phyloP scores from a whole-genome alignment of 176 grass and related monocot genomes.

The Zoysia japonica region DNA sequence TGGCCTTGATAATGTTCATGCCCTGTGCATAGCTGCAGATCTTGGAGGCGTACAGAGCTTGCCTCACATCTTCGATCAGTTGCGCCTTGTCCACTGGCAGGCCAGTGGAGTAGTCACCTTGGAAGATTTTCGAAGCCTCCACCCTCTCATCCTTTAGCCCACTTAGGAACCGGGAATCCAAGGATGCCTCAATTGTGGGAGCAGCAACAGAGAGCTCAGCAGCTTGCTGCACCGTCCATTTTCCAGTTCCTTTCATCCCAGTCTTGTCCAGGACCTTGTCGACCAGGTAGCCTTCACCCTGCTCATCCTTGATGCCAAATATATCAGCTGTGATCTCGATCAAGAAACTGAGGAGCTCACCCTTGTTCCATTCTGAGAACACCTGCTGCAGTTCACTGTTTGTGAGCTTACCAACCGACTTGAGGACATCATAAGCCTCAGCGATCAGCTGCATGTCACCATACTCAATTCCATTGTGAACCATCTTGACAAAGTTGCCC shows the following conservation, averaged over 20 bases:
- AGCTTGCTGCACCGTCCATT: constrained; percentile 83
- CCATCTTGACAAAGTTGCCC: constrained; percentile 88
- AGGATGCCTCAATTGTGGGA: constrained; percentile 79
- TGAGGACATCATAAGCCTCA: constrained; percentile 81
- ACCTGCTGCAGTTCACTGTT: constrained; percentile 76
- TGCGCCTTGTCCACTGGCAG: constrained; percentile 64
- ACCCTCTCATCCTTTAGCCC: constrained; percentile 74
- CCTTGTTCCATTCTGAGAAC: constrained; percentile 89
- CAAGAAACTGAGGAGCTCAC: constrained; percentile 83
- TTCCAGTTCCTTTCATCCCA: constrained; percentile 82
- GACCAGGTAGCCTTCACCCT: constrained; percentile 65
- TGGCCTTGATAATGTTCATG: constrained; percentile 85
- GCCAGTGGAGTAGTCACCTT: constrained; percentile 45
- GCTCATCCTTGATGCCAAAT: constrained; percentile 77
- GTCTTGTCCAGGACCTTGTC: constrained; percentile 93
- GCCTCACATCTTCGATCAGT: constrained; percentile 76
- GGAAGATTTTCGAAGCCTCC: constrained; percentile 62
- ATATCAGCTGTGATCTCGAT: constrained; percentile 81
- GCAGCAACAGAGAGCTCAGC: constrained; percentile 79
- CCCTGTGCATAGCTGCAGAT: constrained; percentile 84
- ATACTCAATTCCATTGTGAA: constrained; percentile 85
- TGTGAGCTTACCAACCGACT: constrained; percentile 72
- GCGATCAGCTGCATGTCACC: constrained; percentile 83
- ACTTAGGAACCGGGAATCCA: constrained; percentile 79
- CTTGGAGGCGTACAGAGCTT: constrained; percentile 73